Conservation (phyloP, 441 rosid species). For the Erysimum cheiri region DNA sequence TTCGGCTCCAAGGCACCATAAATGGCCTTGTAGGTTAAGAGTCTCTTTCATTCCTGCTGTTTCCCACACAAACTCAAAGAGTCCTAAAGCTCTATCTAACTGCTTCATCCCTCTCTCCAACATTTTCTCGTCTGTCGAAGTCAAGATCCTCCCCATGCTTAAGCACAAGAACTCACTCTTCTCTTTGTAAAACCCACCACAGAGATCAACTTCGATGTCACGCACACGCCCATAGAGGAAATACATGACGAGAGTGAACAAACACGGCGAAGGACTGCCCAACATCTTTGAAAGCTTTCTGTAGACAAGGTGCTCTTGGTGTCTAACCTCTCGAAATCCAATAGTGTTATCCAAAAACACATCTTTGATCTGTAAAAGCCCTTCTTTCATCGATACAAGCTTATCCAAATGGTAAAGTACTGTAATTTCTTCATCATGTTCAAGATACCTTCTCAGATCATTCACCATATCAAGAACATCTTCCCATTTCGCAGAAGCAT, state of each 20-base stretch:
- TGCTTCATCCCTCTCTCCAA: slow-evolving; percentile 72
- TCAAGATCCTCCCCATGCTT: slow-evolving; percentile 73
- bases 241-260: slow-evolving; percentile 74
- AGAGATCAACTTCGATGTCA: slow-evolving; percentile 70
- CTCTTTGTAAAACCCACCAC: slow-evolving; percentile 59
- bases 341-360: slow-evolving; percentile 62
- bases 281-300: slow-evolving; percentile 70
- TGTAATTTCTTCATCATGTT: slow-evolving; percentile 45
- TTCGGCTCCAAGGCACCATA: slow-evolving; percentile 68
- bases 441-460: slow-evolving; percentile 65
- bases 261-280: slow-evolving; percentile 75
- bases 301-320: slow-evolving; percentile 68
- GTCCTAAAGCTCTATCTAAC: slow-evolving; percentile 65
- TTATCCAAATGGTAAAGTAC: slow-evolving; percentile 57
- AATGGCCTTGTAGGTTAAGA: slow-evolving; percentile 67
- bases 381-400: slow-evolving; percentile 87
- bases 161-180: slow-evolving; percentile 45
- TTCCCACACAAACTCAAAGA: slow-evolving; percentile 74
- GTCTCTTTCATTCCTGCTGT: slow-evolving; percentile 66
- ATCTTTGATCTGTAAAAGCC: slow-evolving; percentile 68
- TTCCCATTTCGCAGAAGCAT: slow-evolving; percentile 60
- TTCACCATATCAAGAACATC: slow-evolving; percentile 82
- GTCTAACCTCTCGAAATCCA: slow-evolving; percentile 69
- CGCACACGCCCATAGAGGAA: slow-evolving; percentile 72
- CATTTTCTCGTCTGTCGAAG: slow-evolving; percentile 59